Evolutionary conservation across 768 basidiomycete genomes (phyloP), one percentile per base, ranked within the genome.

Genomic region (Suillus clintonianus): DNA sequence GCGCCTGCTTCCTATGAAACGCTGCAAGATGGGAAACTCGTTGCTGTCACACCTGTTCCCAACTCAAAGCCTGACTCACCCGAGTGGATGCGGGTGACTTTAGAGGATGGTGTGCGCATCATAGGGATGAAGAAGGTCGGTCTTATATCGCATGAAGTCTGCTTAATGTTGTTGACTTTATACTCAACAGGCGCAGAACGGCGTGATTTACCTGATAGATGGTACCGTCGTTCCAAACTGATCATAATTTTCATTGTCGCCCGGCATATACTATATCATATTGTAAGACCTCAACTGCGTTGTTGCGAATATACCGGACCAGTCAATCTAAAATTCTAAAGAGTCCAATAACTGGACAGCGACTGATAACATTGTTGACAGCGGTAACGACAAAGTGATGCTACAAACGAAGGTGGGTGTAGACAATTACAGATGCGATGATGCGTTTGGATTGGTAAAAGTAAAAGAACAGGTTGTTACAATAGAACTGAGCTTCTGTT

Each of bases 121-220:
- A 65, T 85, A 22, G 81, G 72, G 1, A 85, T 80, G 82, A 88
- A 84, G 72, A 83, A 89, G 83, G 92, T 90, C 58, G 61, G 80
- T 42, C 19, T 34, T 14, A 4, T 62, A 17, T 11, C 3, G 22
- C 67, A 8, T 17, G 14, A 15, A 50, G 39, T 57, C 48, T 9
- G 32, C 60, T 47, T 9, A 11, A 19, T 13, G 19, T 59, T 57
- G 51, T 63, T 45, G 71, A 60, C 2, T 24, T 1, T 15, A n/a
- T 24, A 45, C 14, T 5, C 30, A 24, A 15, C 58, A 83, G 82
- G 82, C 75, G n/a, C 70, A 68, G 30, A 83, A 51, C 9, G 50
- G 50, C 27, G 50, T 50, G 2, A 10, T 50, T 8, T 50, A 50
- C 30, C 27, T 50, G 15, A 30, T 50, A 50, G 48, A 50, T 30